These are phyloP conservation scores for Paracorniculantispora psalliotae DNA, from an alignment of 2,329 filamentous ascomycete genomes.

Conservation along the genomic window DNA sequence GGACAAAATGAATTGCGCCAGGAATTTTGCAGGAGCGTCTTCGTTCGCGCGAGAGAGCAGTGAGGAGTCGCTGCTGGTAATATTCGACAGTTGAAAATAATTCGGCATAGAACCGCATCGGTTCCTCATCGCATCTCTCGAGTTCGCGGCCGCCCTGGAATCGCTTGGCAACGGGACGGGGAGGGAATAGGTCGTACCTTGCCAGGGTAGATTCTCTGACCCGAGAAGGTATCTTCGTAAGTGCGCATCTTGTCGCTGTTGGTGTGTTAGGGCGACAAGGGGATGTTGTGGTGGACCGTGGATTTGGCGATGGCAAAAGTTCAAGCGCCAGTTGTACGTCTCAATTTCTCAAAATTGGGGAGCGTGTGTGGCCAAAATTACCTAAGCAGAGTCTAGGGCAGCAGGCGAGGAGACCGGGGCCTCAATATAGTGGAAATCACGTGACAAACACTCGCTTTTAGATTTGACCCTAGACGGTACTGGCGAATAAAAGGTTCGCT, in stretches of 20 bases:
- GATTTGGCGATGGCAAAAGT: conserved; percentile 34
- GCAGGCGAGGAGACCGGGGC: neutral
- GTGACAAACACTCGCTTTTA: neutral
- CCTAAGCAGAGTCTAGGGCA: conserved; percentile 29
- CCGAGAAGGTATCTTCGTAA: conserved; percentile 63
- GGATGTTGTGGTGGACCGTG: conserved; percentile 36
- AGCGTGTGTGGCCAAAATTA: conserved; percentile 33
- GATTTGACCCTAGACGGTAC: neutral
- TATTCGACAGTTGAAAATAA: neutral
- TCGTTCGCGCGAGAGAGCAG: neutral
- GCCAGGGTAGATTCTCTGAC: conserved; percentile 63
- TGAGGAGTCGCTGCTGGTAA: neutral
- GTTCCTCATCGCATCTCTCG: conserved; percentile 10
- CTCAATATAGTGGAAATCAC: neutral
- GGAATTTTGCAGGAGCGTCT: neutral
- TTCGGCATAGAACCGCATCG: neutral
- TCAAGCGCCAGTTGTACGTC: conserved; percentile 26
- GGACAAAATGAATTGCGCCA: neutral
- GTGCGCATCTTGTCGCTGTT: conserved; percentile 55
- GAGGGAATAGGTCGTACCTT: conserved; percentile 47
- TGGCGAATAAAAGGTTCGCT: neutral
- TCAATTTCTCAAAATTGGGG: conserved; percentile 38
- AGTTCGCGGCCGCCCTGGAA: conserved; percentile 1
- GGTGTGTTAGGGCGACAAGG: conserved; percentile 37
- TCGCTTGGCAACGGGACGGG: conserved; percentile 1